Evolutionary conservation across 2,329 filamentous ascomycete genomes (phyloP).

Genomic region (Aspergillus hiratsukae): DNA sequence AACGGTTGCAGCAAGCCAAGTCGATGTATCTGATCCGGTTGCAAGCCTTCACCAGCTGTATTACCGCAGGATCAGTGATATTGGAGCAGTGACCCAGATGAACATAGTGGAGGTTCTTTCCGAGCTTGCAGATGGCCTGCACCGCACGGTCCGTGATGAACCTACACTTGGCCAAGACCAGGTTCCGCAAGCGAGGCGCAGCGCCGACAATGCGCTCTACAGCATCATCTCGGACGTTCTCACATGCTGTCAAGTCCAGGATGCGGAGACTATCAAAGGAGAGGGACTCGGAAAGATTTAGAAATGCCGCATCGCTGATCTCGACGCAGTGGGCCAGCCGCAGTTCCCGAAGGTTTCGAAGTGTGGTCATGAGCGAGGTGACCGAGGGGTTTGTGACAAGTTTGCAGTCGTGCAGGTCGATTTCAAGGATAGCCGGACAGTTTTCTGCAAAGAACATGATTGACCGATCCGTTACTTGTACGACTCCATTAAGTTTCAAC

Average conservation of each 20-base stretch:
- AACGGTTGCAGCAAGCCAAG: constrained; percentile 83
- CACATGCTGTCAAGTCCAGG: constrained; percentile 86
- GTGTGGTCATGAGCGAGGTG: constrained; percentile 71
- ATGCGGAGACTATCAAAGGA: constrained; percentile 86
- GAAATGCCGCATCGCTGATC: constrained; percentile 83
- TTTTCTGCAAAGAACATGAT: constrained; percentile 81
- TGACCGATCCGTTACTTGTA: constrained; percentile 75
- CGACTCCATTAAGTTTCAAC: constrained; percentile 92
- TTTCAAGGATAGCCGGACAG: constrained; percentile 91
- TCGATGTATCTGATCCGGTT: constrained; percentile 97
- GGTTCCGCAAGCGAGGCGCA: constrained; percentile 82
- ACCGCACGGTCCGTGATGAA: constrained; percentile 89
- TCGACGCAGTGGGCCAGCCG: constrained; percentile 79
- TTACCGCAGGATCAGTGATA: constrained; percentile 85
- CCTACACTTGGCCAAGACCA: constrained; percentile 90
- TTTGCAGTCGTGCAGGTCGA: constrained; percentile 84
- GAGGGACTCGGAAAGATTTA: constrained; percentile 64
- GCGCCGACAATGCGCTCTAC: constrained; percentile 83
- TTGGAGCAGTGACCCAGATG: constrained; percentile 90
- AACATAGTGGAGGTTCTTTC: constrained; percentile 95
- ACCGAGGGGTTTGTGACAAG: constrained; percentile 79
- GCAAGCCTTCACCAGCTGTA: constrained; percentile 75
- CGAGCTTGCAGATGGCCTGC: constrained; percentile 77
- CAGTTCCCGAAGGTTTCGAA: constrained; percentile 81
- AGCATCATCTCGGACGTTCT: constrained; percentile 75